Conservation (phyloP, 495 filamentous ascomycete species). For the Annulohypoxylon nitens region DNA sequence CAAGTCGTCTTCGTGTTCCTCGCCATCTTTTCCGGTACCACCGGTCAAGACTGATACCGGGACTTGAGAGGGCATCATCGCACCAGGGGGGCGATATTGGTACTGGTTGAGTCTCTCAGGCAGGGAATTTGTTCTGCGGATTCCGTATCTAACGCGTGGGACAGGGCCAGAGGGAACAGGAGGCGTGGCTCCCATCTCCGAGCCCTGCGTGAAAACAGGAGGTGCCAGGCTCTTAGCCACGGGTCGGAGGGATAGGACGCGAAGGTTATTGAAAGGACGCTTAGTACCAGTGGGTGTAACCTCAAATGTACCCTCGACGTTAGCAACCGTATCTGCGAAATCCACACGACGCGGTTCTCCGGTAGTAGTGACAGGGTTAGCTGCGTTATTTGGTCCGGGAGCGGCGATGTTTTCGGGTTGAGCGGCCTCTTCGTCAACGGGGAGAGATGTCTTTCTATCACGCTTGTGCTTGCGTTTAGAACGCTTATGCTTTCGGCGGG, state of each 20-base stretch:
- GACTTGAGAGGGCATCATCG: constrained; percentile 59
- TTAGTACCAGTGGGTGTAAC: constrained; percentile 39
- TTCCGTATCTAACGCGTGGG: constrained; percentile 67
- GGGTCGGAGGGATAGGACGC: constrained; percentile 57
- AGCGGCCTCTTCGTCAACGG: constrained; percentile 42
- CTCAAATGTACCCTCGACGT: constrained; percentile 53
- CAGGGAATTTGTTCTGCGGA: constrained; percentile 83
- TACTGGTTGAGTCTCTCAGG: constrained; percentile 76
- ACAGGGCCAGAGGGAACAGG: constrained; percentile 57
- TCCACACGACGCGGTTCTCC: constrained; percentile 62
- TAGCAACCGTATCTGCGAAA: constrained; percentile 45
- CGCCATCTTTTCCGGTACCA: constrained; percentile 55
- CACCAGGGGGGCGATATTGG: constrained; percentile 54
- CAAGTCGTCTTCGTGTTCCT: constrained; percentile 67
- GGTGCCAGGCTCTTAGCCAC: constrained; percentile 61
- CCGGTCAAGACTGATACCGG: constrained; percentile 50
- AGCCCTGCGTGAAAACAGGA: constrained; percentile 57
- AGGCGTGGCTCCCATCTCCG: constrained; percentile 39
- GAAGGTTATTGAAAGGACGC: constrained; percentile 58
- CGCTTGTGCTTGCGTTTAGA: constrained; percentile 53
- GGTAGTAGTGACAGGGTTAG: constrained; percentile 24
- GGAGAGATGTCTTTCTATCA: constrained; percentile 47
- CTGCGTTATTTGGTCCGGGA: constrained; percentile 39
- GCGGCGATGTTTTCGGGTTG: constrained; percentile 52
- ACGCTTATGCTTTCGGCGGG: constrained; percentile 49